These are phyloP conservation scores for Hypoxylon rubiginosum DNA, from an alignment of 2,329 filamentous ascomycete species.

Conservation along the genomic window DNA sequence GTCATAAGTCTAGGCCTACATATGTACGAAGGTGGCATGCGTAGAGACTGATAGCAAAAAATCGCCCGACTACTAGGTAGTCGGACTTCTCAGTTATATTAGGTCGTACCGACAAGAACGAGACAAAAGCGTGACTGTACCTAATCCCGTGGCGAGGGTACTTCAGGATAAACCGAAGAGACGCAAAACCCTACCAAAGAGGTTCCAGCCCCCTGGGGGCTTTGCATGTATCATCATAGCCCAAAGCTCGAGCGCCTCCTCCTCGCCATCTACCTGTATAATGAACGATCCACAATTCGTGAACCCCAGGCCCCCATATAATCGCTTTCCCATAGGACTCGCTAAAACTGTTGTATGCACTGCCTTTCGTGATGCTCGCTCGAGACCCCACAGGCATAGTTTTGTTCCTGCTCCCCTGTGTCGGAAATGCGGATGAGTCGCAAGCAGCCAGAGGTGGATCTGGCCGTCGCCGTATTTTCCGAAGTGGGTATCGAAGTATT, in stretches of 20 bases:
- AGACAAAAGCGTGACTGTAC: neutral
- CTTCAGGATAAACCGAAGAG: slow-evolving; percentile 1
- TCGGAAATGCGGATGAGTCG: slow-evolving; percentile 27
- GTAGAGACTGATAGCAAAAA: too few species aligned
- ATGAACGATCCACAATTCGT: slow-evolving; percentile 17
- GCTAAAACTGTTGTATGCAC: slow-evolving; percentile 23
- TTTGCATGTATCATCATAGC: slow-evolving; percentile 12
- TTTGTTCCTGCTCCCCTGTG: slow-evolving; percentile 29
- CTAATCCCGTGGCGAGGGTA: neutral
- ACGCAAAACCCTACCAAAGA: neutral
- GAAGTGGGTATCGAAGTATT: slow-evolving; percentile 24
- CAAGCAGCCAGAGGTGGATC: slow-evolving; percentile 31
- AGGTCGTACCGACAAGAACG: too few species aligned
- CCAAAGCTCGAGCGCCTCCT: slow-evolving; percentile 25
- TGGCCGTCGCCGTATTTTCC: slow-evolving; percentile 22
- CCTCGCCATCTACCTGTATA: slow-evolving; percentile 23
- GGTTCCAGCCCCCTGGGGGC: neutral
- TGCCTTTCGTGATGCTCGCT: slow-evolving; percentile 13
- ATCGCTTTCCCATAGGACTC: slow-evolving; percentile 24
- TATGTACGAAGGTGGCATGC: too few species aligned
- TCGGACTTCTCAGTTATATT: too few species aligned
- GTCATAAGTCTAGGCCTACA: too few species aligned
- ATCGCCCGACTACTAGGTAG: too few species aligned
- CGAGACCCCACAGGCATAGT: slow-evolving; percentile 34
- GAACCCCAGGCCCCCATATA: slow-evolving; percentile 29